Evolutionary conservation across 202 grass and related monocot genomes (phyloP).

Genomic region (Zizania palustris): DNA sequence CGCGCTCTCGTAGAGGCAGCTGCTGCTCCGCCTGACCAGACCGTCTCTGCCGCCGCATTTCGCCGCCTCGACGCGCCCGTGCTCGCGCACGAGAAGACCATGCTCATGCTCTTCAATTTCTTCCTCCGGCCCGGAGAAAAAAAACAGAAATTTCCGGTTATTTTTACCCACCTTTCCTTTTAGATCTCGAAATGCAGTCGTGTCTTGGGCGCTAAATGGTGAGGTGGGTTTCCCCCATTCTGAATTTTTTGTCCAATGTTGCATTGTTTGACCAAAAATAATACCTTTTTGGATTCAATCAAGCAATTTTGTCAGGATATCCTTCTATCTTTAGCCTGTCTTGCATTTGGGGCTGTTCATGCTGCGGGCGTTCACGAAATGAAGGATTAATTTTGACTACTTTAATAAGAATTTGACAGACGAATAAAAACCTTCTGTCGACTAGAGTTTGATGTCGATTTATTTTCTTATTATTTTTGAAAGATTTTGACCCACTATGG

Average conservation of each 20-base stretch:
- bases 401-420: too few relatives aligned
- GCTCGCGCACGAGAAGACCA: too few relatives aligned
- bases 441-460: too few relatives aligned
- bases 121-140: too few relatives aligned
- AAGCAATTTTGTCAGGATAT: constrained; percentile 7
- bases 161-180: neutral
- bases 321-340: neutral
- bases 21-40: too few relatives aligned
- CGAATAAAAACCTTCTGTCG: too few relatives aligned
- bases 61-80: too few relatives aligned
- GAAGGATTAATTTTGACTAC: neutral
- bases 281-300: neutral
- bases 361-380: constrained; percentile 8
- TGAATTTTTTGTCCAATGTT: neutral
- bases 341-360: constrained; percentile 7
- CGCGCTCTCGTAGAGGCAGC: too few relatives aligned
- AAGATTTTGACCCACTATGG: neutral
- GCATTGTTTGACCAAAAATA: neutral
- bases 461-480: too few relatives aligned
- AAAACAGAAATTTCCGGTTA: neutral
- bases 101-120: too few relatives aligned
- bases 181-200: neutral
- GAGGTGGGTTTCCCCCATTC: neutral
- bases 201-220: neutral
- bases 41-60: too few relatives aligned